A percentile compares a stretch with the other conserved stretches of the same genome.
phyloP scores from a whole-genome alignment of 257 asterid genomes.

The Lantana camara region DNA sequence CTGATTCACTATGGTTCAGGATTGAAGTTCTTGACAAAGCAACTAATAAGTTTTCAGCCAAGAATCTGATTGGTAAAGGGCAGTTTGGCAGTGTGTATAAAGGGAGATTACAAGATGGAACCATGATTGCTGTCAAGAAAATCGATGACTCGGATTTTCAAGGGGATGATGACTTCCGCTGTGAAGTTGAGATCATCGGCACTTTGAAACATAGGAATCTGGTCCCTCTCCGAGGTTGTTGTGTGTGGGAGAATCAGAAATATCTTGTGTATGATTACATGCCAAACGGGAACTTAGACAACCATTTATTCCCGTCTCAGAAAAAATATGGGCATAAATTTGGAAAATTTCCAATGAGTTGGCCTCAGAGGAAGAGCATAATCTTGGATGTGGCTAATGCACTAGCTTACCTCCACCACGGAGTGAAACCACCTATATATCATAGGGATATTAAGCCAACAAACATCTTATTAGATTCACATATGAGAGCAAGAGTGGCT shows the following conservation, averaged over 20 bases:
- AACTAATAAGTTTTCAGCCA: conserved; percentile 46
- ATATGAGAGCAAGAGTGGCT: conserved; percentile 60
- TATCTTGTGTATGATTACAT: conserved; percentile 64
- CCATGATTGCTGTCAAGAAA: conserved; percentile 55
- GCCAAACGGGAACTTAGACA: conserved; percentile 55
- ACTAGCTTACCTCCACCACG: conserved; percentile 59
- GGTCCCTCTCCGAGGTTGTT: conserved; percentile 55
- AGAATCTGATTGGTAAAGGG: conserved; percentile 57
- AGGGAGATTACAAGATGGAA: conserved; percentile 53
- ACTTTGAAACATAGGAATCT: conserved; percentile 56
- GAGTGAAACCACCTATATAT: conserved; percentile 62
- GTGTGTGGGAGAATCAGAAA: conserved; percentile 38
- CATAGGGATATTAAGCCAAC: conserved; percentile 71
- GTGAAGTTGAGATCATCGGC: conserved; percentile 60
- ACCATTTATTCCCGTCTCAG: conserved; percentile 41
- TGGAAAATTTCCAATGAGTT: conserved; percentile 33
- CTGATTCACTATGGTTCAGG: conserved; percentile 40
- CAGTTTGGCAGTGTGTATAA: conserved; percentile 57
- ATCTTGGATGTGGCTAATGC: conserved; percentile 68
- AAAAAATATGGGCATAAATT: not conserved
- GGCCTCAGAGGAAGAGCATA: conserved; percentile 61
- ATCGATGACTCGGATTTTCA: conserved; percentile 40
- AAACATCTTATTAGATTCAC: conserved; percentile 55
- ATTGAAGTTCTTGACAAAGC: conserved; percentile 50
- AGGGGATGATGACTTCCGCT: conserved; percentile 44